Base-by-base conservation (phyloP, 2,329 filamentous ascomycete genomes). In the Cytospora paraplurivora region DNA sequence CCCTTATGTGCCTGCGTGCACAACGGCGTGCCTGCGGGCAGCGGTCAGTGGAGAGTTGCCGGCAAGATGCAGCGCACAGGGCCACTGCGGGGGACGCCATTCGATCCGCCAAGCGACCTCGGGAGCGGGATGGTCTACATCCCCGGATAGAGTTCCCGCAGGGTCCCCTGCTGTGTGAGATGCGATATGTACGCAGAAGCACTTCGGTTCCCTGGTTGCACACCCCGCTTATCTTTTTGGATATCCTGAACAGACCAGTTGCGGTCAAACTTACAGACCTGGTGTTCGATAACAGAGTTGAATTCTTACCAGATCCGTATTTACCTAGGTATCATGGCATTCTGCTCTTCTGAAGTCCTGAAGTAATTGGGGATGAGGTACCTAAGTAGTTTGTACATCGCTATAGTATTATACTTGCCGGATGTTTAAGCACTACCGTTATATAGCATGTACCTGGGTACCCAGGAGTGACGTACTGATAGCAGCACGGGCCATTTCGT, bases 391-490 rank as follows among this genome's bases (percentile, higher is more conserved):
- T 27, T 27, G 27, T 27, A 27, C 4, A 27, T 27, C 27, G 27
- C 27, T 27, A 27, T 27, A 4, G 4, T 27, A 27, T 27, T 27
- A 27, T 21, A 21, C 44, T 10, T 47, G 11, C 44, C 44, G 44
- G 17, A n/a, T 17, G n/a, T n/a, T n/a, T n/a, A n/a, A n/a, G n/a
- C n/a, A 21, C 44, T 7, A 47, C 21, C 12, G 19, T 19, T 41
- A 47, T 13, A 37, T 13, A 11, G 41, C 10, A 47, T n/a, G 4
- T 44, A 44, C 15, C 7, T 47, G 10, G 38, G 38, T 41, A 44
- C 41, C 35, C 10, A 33, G 10, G 27, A 15, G 58, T 61, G 58
- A 61, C 58, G 58, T 61, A 61, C 59, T 55, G 59, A 61, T 61
- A 61, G 49, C 44, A 47, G 44, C 44, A 47, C 44, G 44, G 44